These are phyloP conservation scores for Tilletia indica DNA, from an alignment of 1,284 basidiomycete genomes.

Conservation along the genomic window DNA sequence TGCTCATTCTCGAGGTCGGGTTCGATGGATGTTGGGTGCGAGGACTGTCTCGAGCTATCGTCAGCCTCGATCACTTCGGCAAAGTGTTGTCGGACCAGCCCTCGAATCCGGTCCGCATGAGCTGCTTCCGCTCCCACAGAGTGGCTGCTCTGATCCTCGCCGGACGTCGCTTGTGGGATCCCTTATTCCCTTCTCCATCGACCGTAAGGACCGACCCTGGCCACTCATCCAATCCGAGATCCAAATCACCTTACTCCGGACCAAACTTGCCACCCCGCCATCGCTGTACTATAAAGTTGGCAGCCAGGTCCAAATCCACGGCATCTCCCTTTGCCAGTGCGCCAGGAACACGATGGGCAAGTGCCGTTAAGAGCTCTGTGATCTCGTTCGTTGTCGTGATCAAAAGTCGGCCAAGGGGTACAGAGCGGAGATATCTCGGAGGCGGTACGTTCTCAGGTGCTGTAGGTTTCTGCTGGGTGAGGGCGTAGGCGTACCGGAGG, in stretches of 20 bases:
- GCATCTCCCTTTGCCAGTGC: conserved; percentile 39
- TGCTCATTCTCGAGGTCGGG: too few relatives aligned
- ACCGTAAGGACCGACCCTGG: background rate
- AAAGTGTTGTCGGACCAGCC: too few relatives aligned
- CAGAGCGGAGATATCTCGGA: background rate
- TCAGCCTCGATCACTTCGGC: too few relatives aligned
- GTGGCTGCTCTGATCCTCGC: too few relatives aligned
- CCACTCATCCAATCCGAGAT: conserved; percentile 32
- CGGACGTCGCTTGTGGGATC: too few relatives aligned
- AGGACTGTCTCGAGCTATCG: too few relatives aligned
- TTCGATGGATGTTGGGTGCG: too few relatives aligned
- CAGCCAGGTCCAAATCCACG: conserved; percentile 41
- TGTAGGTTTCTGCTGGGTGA: too few relatives aligned
- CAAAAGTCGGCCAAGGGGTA: background rate
- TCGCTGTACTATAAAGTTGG: conserved; percentile 45
- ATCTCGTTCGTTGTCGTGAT: conserved; percentile 41
- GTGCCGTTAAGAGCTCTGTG: conserved; percentile 28
- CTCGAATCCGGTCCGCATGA: too few relatives aligned
- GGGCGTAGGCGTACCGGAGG: too few relatives aligned
- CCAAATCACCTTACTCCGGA: conserved; percentile 38
- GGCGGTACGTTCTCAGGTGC: too few relatives aligned
- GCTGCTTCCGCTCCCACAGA: too few relatives aligned
- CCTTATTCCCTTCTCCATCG: background rate
- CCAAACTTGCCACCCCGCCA: conserved; percentile 46
- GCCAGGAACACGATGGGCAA: conserved; percentile 47